Evolutionary conservation across 495 filamentous ascomycete species (phyloP), one percentile per base, ranked within the genome.

Genomic region (Lepraria neglecta): DNA sequence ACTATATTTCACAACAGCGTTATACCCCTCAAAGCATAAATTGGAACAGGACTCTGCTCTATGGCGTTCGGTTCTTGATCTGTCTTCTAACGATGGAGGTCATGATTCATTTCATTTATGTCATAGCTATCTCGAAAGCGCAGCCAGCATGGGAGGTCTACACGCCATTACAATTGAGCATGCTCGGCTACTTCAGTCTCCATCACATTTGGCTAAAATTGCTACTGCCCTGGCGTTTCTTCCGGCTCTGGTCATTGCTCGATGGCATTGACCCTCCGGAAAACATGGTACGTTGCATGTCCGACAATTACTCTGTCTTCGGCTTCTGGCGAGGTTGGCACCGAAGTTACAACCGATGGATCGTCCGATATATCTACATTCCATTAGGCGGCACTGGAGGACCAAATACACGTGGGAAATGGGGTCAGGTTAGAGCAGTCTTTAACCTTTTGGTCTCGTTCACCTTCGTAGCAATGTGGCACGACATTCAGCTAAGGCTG

Each of bases 201-300:
- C 89, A 96, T 77, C 84, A 96, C 72, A 91, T 99, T 73, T 99
- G 94, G 94, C 82, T 99, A 51, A 99, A 99, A 71, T 86, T 99
- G 0, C 84, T 99, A 0, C 82, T 97, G 4, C 95, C 92, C 14
- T 99, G 91, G 91, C 89, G 94, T 9, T 88, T 97, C 74, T 99
- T 99, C 83, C 89, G 94, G 6, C 82, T 99, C 24, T 99, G 94
- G 94, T 77, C 89, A 0, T 80, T 97, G 3, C 68, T 90, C 45
- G 94, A 99, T 71, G 87, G 88, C 64, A 82, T 97, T 67, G 94
- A 99, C 70, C 91, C 94, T 0, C 92, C 94, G 3, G 94, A 99
- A 72, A 99, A 99, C 75, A 94, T 99, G 89, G 81, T 97, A 55
- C 90, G 94, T 67, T 99, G 94, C 77, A 90, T 97, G 76, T 90